Conservation (phyloP, 2,329 filamentous ascomycete genomes). For the Pseudofabraea citricarpa region DNA sequence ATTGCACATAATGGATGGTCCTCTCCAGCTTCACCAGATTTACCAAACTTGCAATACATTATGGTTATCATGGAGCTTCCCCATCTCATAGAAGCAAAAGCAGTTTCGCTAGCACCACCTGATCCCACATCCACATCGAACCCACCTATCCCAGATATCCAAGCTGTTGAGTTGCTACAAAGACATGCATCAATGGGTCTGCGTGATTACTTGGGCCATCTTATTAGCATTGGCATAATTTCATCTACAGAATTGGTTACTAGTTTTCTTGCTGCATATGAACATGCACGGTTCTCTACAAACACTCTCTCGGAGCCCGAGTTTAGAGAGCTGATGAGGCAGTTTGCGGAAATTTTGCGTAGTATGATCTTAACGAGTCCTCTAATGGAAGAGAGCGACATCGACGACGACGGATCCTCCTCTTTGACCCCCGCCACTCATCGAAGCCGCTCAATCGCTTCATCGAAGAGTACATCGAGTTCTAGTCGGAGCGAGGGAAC, state of each 20-base stretch:
- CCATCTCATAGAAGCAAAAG: slow-evolving; percentile 87
- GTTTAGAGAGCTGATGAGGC: slow-evolving; percentile 76
- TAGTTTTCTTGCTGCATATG: slow-evolving; percentile 72
- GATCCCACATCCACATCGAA: slow-evolving; percentile 35
- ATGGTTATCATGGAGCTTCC: slow-evolving; percentile 80
- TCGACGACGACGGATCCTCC: slow-evolving; percentile 21
- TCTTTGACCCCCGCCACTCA: slow-evolving; percentile 16
- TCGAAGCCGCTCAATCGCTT: slow-evolving; percentile 22
- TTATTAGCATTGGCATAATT: slow-evolving; percentile 64
- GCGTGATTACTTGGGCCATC: slow-evolving; percentile 71
- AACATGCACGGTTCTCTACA: slow-evolving; percentile 77
- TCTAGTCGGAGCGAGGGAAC: slow-evolving; percentile 23
- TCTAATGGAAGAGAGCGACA: slow-evolving; percentile 21
- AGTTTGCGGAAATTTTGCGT: slow-evolving; percentile 76
- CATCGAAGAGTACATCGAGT: slow-evolving; percentile 15
- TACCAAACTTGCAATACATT: slow-evolving; percentile 78
- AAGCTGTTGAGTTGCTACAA: slow-evolving; percentile 67
- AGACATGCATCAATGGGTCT: slow-evolving; percentile 67
- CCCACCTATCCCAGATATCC: slow-evolving; percentile 52
- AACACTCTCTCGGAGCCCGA: slow-evolving; percentile 60
- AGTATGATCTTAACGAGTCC: slow-evolving; percentile 55
- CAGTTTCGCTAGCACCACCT: slow-evolving; percentile 73
- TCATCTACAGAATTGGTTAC: slow-evolving; percentile 43
- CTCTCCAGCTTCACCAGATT: slow-evolving; percentile 67
- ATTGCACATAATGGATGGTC: slow-evolving; percentile 88